phyloP scores from a whole-genome alignment of 208 protist genomes.

The Trypanosoma avium region DNA sequence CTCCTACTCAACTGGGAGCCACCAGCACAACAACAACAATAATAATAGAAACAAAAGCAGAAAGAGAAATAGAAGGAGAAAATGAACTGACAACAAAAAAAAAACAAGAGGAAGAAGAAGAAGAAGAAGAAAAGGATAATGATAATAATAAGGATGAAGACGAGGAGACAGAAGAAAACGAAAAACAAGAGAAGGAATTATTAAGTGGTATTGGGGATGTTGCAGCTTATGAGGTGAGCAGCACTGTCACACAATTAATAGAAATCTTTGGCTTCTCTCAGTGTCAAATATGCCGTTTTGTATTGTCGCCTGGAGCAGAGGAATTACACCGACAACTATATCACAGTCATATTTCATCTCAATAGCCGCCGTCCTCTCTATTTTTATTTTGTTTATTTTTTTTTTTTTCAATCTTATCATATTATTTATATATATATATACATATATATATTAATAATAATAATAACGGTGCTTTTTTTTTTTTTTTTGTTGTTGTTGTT shows the following conservation, averaged over 20 bases:
- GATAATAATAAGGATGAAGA: background rate
- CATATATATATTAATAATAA: conserved; percentile 12
- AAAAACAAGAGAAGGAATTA: background rate
- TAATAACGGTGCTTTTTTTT: background rate
- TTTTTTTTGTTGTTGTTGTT: background rate
- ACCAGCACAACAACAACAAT: too few species aligned
- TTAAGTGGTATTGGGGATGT: background rate
- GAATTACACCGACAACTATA: too few species aligned
- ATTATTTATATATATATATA: too few species aligned
- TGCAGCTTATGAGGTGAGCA: conserved; percentile 46
- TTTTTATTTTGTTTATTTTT: conserved; percentile 6
- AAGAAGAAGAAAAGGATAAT: background rate
- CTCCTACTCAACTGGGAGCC: too few species aligned
- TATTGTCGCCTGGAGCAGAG: conserved; percentile 5
- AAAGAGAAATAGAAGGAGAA: background rate
- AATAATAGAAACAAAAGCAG: background rate
- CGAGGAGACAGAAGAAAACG: background rate
- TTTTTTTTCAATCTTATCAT: conserved; percentile 5
- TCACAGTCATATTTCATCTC: background rate
- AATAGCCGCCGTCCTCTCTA: background rate
- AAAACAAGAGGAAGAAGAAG: background rate
- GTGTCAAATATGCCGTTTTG: background rate
- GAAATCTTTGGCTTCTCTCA: conserved; percentile 12
- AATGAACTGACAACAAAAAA: background rate
- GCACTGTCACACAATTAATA: conserved; percentile 40